Base-by-base conservation (phyloP, 495 filamentous ascomycete genomes). In the Trypethelium eluteriae region DNA sequence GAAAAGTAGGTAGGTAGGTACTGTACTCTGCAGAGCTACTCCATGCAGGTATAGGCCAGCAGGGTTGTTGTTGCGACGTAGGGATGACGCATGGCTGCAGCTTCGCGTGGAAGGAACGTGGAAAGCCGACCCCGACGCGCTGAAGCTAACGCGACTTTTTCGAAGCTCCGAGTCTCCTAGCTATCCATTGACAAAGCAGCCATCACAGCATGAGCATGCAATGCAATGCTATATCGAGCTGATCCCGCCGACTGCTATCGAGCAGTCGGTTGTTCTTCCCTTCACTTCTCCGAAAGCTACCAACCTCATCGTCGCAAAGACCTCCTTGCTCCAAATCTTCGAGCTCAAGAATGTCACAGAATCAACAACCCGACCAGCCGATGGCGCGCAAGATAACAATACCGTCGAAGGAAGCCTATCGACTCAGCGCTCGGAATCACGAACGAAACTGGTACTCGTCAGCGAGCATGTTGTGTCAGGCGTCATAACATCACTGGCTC, bases 181-280 rank as follows among this genome's bases (percentile, higher is more conserved):
- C 9, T 53, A 25, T n/a, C n/a, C 5, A 16, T 53, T 5, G 18
- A 9, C 49, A 18, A 53, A 25, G 11, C 49, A 25, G 18, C 12
- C 9, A n/a, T 53, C 5, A 14, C 49, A 59, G 14, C 18, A 10
- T 2, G 34, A 59, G 53, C 3, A 59, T 59, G 53, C 41, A 70
- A 89, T 89, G 86, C 87, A 89, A 81, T 87, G 83, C 80, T 98
- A 97, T 80, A 91, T 90, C 69, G 92, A 97, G 81, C 79, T 99
- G 73, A 85, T 91, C 70, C 88, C 94, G 78, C 92, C 94, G 32
- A 95, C 91, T 72, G 91, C 92, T 71, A 91, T 99, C 73, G 91
- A 91, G 66, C 89, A 96, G 79, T 90, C 93, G 44, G 75, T 98
- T 72, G 83, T 82, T 53, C 77, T 96, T 18, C 85, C 91, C 32